Percentiles rank a stretch among this genome's conserved stretches.
Evolutionary conservation across 345 rosid genomes (phyloP).

Genomic region (Eucalyptus tenuipes): DNA sequence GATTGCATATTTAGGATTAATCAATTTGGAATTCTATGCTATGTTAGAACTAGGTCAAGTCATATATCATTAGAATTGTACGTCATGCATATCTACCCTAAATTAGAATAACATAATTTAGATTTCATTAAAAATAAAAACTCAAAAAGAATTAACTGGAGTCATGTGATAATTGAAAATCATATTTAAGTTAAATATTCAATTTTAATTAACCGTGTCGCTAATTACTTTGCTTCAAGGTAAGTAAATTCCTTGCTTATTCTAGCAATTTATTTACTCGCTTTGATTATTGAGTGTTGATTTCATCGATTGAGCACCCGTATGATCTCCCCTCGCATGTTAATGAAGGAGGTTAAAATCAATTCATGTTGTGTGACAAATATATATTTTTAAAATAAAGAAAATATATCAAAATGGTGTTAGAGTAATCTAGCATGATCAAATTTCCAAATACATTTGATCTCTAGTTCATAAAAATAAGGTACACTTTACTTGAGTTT

Average conservation of each 20-base stretch:
- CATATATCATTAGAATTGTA: neutral
- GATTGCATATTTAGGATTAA: neutral
- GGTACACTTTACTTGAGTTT: neutral
- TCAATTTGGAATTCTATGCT: neutral
- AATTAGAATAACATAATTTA: too few relatives aligned
- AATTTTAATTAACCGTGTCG: too few relatives aligned
- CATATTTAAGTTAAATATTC: neutral
- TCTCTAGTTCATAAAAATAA: too few relatives aligned
- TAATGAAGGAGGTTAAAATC: neutral
- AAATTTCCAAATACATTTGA: neutral
- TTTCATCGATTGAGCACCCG: neutral
- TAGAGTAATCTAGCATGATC: fast-evolving
- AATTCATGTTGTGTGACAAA: neutral
- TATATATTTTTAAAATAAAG: too few relatives aligned
- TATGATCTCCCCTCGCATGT: neutral
- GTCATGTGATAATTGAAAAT: neutral
- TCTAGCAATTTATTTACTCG: neutral
- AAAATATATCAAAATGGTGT: too few relatives aligned
- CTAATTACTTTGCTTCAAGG: neutral
- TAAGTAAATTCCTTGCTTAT: neutral
- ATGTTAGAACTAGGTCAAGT: neutral
- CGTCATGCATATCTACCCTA: neutral
- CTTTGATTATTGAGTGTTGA: neutral
- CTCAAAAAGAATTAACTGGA: too few relatives aligned
- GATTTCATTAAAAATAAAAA: too few relatives aligned